Percentiles rank a stretch among this genome's conserved stretches.
These are phyloP conservation scores for Mycena floridula DNA, from an alignment of 768 basidiomycete genomes.

Conservation along the genomic window DNA sequence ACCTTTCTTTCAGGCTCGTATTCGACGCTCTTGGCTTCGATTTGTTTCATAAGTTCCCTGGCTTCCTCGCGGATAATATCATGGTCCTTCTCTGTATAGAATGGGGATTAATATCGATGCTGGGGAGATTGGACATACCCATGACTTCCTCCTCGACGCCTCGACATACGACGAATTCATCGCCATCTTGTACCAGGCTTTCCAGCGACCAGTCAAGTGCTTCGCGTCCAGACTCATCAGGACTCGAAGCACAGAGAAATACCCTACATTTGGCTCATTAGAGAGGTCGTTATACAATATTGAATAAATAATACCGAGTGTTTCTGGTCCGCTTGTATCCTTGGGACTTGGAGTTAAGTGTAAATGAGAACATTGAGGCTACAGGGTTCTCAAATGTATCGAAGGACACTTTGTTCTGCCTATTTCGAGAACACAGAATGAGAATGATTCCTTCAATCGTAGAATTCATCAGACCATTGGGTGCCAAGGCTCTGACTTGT, in stretches of 20 bases:
- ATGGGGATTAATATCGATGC: neutral
- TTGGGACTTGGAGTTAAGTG: conserved; percentile 77
- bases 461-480: no score
- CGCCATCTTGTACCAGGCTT: conserved; percentile 77
- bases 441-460: no score
- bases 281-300: neutral
- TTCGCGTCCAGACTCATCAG: conserved; percentile 82
- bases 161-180: conserved; percentile 88
- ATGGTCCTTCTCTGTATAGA: conserved; percentile 61
- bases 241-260: conserved; percentile 83
- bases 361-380: conserved; percentile 84
- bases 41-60: conserved; percentile 65
- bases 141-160: conserved; percentile 86
- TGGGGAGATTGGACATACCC: conserved; percentile 36
- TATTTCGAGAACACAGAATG: no score
- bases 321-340: conserved; percentile 70
- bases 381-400: conserved; percentile 82
- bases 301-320: conserved; percentile 39
- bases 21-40: conserved; percentile 79
- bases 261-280: conserved; percentile 38
- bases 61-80: conserved; percentile 80
- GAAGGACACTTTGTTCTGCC: conserved; percentile 84
- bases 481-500: conserved; percentile 36
- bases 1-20: conserved; percentile 76
- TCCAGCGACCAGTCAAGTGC: conserved; percentile 94